These are phyloP conservation scores for Trametes elegans DNA, from an alignment of 768 basidiomycete genomes.

Conservation along the genomic window DNA sequence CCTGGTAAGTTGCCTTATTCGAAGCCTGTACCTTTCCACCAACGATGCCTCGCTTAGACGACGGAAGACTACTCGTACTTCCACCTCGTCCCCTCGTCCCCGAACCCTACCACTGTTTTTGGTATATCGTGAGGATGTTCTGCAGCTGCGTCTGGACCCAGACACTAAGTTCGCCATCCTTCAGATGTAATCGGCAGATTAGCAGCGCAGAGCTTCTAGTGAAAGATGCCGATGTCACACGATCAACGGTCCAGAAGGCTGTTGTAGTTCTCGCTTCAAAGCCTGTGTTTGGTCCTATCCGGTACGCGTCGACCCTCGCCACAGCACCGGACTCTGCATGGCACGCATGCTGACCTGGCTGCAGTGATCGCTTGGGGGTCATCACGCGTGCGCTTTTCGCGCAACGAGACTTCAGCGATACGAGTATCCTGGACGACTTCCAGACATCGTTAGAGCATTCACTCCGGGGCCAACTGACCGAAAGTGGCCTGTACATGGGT, in stretches of 20 bases:
- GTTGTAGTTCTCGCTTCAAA: constrained; percentile 91
- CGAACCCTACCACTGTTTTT: constrained; percentile 80
- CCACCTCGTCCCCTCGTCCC: constrained; percentile 73
- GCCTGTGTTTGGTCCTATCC: constrained; percentile 91
- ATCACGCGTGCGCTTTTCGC: constrained; percentile 82
- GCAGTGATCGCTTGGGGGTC: constrained; percentile 88
- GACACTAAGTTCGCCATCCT: neutral
- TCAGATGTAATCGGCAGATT: constrained; percentile 94
- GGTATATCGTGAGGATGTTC: constrained; percentile 82
- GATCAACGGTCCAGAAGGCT: constrained; percentile 96
- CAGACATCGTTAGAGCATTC: constrained; percentile 72
- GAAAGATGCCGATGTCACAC: constrained; percentile 82
- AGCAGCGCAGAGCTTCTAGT: constrained; percentile 73
- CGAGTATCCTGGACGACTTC: constrained; percentile 88
- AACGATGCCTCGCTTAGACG: constrained; percentile 45
- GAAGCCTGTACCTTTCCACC: constrained; percentile 12
- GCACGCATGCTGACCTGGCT: neutral
- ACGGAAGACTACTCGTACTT: constrained; percentile 97
- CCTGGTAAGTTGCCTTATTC: constrained; percentile 51
- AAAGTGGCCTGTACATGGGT: constrained; percentile 96
- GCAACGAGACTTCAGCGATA: constrained; percentile 81
- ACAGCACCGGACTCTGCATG: no score
- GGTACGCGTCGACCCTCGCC: no score
- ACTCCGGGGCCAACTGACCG: constrained; percentile 78
- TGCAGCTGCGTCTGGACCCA: no score